Conservation (phyloP, 345 rosid genomes). For the Psidium guajava region DNA sequence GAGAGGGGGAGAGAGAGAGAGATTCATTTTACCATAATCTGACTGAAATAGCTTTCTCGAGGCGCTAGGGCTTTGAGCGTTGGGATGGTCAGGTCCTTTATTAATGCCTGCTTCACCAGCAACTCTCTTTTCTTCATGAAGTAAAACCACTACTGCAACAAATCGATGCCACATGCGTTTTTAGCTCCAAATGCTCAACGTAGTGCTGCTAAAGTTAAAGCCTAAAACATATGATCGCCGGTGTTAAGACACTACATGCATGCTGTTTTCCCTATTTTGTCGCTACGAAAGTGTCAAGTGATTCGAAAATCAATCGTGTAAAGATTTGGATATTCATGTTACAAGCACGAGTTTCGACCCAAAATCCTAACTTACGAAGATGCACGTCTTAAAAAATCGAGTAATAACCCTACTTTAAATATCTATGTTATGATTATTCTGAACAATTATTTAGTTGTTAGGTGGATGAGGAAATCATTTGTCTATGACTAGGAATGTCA, state of each 20-base stretch:
- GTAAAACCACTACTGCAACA: neutral
- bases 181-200: neutral
- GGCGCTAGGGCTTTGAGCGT: neutral
- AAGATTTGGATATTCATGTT: neutral
- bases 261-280: neutral
- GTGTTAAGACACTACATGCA: neutral
- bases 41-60: neutral
- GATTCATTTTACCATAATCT: neutral
- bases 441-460: neutral
- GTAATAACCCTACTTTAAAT: neutral
- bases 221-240: neutral
- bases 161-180: neutral
- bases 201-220: neutral
- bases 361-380: neutral
- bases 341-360: neutral
- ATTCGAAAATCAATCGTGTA: neutral
- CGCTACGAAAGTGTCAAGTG: neutral
- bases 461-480: neutral
- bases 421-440: neutral
- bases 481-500: neutral
- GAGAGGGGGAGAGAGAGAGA: neutral
- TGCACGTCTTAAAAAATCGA: neutral
- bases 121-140: neutral
- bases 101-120: neutral
- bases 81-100: neutral